These are phyloP conservation scores for Physaria fendleri DNA, from an alignment of 345 rosid genomes.

Conservation along the genomic window DNA sequence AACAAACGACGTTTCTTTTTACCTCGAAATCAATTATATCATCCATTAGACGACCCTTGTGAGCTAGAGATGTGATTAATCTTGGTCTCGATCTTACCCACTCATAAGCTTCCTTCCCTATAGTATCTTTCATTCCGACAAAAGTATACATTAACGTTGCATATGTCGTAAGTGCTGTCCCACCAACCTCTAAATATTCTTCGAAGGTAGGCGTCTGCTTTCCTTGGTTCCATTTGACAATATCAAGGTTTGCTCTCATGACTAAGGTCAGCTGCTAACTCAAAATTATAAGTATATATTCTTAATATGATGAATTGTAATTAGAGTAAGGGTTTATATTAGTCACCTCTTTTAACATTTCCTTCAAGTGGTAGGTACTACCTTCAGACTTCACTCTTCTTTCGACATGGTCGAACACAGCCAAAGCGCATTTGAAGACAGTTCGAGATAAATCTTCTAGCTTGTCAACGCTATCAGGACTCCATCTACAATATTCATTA, in stretches of 20 bases:
- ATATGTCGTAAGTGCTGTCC: background rate
- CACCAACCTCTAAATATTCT: conserved; percentile 7
- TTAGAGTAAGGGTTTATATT: too few species aligned
- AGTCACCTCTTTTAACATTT: conserved; percentile 19
- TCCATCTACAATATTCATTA: conserved; percentile 2
- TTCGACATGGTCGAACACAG: background rate
- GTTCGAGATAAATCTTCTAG: background rate
- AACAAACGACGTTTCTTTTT: too few species aligned
- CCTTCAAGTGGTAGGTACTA: background rate
- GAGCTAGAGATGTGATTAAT: background rate
- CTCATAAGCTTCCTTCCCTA: conserved; percentile 7
- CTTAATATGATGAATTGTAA: too few species aligned
- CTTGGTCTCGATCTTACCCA: conserved; percentile 13
- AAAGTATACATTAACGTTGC: conserved; percentile 3
- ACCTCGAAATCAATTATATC: conserved; percentile 7
- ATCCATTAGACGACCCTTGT: conserved; percentile 12
- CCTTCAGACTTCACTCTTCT: background rate
- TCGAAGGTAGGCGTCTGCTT: background rate
- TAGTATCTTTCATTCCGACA: conserved; percentile 2
- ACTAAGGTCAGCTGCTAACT: background rate
- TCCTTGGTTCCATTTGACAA: background rate
- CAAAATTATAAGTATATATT: background rate
- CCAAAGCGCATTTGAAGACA: conserved; percentile 1
- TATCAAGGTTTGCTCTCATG: background rate
- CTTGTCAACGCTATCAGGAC: background rate